phyloP scores from a whole-genome alignment of 2,329 filamentous ascomycete genomes.

The Penicillium occitanis region DNA sequence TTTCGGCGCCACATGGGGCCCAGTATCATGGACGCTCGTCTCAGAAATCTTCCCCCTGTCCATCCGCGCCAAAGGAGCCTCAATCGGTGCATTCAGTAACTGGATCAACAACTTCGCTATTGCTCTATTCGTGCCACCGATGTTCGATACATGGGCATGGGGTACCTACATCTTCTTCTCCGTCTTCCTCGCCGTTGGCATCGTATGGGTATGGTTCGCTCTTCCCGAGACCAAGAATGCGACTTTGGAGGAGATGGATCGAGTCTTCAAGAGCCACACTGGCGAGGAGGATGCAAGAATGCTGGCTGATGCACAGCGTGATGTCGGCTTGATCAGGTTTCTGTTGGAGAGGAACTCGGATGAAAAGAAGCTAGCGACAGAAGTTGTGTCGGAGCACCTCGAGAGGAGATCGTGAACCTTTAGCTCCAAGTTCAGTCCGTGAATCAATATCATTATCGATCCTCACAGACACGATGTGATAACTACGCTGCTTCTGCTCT shows the following conservation, averaged over 20 bases:
- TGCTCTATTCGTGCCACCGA: constrained; percentile 62
- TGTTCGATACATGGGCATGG: constrained; percentile 58
- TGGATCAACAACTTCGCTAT: constrained; percentile 67
- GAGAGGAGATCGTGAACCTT: background rate
- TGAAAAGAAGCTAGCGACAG: background rate
- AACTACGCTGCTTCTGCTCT: background rate
- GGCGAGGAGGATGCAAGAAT: constrained; percentile 14
- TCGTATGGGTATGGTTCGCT: constrained; percentile 51
- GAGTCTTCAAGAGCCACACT: constrained; percentile 24
- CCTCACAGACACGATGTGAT: background rate
- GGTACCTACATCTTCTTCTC: constrained; percentile 62
- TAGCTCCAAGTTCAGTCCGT: background rate
- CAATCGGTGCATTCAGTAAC: constrained; percentile 62
- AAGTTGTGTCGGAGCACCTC: background rate
- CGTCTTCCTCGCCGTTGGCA: constrained; percentile 47
- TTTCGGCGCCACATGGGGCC: constrained; percentile 62
- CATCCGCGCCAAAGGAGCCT: constrained; percentile 64
- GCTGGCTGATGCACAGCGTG: constrained; percentile 7
- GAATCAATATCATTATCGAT: background rate
- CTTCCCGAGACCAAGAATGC: constrained; percentile 57
- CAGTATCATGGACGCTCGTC: constrained; percentile 43
- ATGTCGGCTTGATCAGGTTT: background rate
- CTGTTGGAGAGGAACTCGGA: background rate
- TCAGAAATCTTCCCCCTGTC: constrained; percentile 64
- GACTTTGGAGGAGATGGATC: constrained; percentile 55